Evolutionary conservation across 2,329 filamentous ascomycete species (phyloP).

Genomic region (Beauveria varroae): DNA sequence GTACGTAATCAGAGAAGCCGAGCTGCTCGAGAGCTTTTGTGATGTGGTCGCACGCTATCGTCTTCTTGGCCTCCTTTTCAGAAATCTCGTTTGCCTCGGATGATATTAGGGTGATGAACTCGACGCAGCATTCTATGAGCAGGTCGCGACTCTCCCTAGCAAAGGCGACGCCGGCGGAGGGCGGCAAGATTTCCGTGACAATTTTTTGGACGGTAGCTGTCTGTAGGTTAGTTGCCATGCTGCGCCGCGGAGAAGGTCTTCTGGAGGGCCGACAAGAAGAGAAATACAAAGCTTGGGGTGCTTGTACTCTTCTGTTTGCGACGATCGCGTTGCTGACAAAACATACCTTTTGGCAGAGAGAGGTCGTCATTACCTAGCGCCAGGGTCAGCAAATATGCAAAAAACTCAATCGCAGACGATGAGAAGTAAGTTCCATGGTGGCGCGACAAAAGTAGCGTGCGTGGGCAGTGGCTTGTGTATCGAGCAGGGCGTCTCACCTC

Average conservation of each 20-base stretch:
- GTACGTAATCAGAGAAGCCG: slow-evolving; percentile 87
- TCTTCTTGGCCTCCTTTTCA: slow-evolving; percentile 98
- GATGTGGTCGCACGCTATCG: slow-evolving; percentile 96
- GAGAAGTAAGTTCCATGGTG: background rate
- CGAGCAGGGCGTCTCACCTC: slow-evolving; percentile 37
- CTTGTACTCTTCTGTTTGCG: background rate
- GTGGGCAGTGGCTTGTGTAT: background rate
- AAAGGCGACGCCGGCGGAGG: slow-evolving; percentile 70
- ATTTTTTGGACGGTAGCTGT: slow-evolving; percentile 71
- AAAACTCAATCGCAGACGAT: slow-evolving; percentile 9
- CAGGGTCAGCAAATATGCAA: slow-evolving; percentile 24
- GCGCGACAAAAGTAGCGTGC: background rate
- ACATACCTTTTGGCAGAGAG: slow-evolving; percentile 56
- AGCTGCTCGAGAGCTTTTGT: slow-evolving; percentile 89
- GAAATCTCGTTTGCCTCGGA: slow-evolving; percentile 98
- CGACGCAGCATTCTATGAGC: slow-evolving; percentile 96
- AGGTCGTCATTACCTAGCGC: slow-evolving; percentile 53
- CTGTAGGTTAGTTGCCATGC: slow-evolving; percentile 19
- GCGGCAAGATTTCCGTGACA: slow-evolving; percentile 83
- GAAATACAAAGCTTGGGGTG: background rate
- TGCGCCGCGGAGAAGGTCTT: background rate
- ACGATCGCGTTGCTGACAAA: background rate
- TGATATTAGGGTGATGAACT: slow-evolving; percentile 98
- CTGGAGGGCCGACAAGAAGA: background rate
- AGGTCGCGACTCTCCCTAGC: slow-evolving; percentile 93